Evolutionary conservation across 2,329 filamentous ascomycete species (phyloP), one percentile per base, ranked within the genome.

Genomic region (Neurospora sp.): DNA sequence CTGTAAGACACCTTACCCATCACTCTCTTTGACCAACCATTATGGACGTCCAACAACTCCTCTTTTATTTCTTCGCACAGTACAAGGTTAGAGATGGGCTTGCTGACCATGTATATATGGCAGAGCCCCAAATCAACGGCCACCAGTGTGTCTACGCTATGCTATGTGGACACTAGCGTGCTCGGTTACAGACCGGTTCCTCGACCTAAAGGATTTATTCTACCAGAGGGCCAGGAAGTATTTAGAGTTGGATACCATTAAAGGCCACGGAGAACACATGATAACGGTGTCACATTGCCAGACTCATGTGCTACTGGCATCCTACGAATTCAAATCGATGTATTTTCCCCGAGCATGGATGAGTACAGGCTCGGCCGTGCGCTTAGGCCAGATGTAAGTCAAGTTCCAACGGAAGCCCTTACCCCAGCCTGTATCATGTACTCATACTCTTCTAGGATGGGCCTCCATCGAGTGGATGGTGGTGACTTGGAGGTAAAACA

Each of bases 301-400:
- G 79, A 89, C 92, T 1, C 96, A 96, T 85, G 84, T 89, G 36
- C 82, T 98, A 23, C 84, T 96, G 67, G 88, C 90, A 6, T 89
- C 87, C 0, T 97, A 97, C 76, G 96, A 99, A 79, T 98, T 97
- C 84, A 97, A 95, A 81, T 91, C 92, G 86, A 97, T 98, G 92
- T 96, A 93, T 79, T 98, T 98, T 75, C 95, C 96, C 1, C 85
- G 96, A 74, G 96, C 96, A 0, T 98, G 96, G 96, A 89, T 97
- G 82, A 97, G 92, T 74, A 91, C 92, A 2, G 96, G 95, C 28
- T 86, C 92, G 72, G 91, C 91, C 4, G 88, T 91, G n/a, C 87
- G 95, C 68, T 81, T 98, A 69, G 88, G 88, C 68, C 91, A 97
- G 76, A 97, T 98, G 95, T 89, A 78, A 79, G 86, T 78, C 23